These are phyloP conservation scores for Astrephomene gubernaculifera DNA, from an alignment of 139 green algal species.

Conservation along the genomic window DNA sequence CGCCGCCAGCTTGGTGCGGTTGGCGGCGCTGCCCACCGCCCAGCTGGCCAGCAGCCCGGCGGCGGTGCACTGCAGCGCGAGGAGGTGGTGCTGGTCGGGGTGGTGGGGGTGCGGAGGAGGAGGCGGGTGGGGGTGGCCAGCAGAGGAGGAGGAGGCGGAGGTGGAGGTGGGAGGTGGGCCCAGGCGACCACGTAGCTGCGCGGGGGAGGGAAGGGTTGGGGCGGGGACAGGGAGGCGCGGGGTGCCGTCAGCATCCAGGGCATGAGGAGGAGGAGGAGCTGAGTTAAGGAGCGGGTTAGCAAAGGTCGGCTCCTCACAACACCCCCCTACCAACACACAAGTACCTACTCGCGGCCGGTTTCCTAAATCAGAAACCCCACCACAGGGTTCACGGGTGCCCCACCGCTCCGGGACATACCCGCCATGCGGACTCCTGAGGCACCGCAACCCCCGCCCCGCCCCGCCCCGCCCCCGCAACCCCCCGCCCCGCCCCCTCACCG, in stretches of 20 bases:
- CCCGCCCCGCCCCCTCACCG: slow-evolving; percentile 1
- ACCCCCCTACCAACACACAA: background rate
- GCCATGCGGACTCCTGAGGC: too few species aligned
- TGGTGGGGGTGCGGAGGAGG: too few species aligned
- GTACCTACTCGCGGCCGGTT: too few species aligned
- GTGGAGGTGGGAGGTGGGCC: background rate
- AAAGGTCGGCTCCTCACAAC: background rate
- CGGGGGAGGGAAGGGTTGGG: background rate
- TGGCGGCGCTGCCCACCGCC: slow-evolving; percentile 54
- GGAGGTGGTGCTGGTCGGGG: background rate
- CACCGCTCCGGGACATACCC: too few species aligned
- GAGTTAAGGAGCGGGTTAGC: background rate
- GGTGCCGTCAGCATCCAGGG: background rate
- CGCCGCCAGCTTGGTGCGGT: slow-evolving; percentile 59
- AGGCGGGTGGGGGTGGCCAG: too few species aligned
- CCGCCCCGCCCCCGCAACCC: background rate
- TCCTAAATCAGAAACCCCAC: too few species aligned
- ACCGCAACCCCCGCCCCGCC: background rate
- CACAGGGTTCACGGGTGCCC: too few species aligned
- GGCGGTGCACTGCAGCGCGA: slow-evolving; percentile 42
- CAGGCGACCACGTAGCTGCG: slow-evolving; percentile 12
- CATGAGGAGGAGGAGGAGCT: background rate
- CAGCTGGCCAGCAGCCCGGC: slow-evolving; percentile 46
- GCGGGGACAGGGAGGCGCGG: background rate
- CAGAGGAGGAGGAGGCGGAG: too few species aligned